These are phyloP conservation scores for Decorospora gaudefroyi DNA, from an alignment of 2,329 filamentous ascomycete genomes.

Conservation along the genomic window DNA sequence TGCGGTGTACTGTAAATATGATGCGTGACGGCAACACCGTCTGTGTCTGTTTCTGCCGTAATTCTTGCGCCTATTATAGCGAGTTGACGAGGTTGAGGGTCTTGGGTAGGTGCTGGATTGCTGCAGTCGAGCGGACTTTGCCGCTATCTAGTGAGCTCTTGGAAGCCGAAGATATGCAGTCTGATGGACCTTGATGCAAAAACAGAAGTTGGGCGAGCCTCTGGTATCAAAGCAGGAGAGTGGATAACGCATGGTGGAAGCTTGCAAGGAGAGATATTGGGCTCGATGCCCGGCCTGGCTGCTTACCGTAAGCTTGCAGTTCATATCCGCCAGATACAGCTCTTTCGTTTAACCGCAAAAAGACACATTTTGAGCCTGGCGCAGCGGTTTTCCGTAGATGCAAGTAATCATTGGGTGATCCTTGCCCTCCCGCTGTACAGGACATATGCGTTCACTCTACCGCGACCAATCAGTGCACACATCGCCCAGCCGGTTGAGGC, in stretches of 20 bases:
- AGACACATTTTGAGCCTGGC: slow-evolving; percentile 1
- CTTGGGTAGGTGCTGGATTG: too few relatives aligned
- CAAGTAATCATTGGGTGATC: slow-evolving; percentile 9
- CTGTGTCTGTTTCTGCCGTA: too few relatives aligned
- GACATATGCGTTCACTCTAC: slow-evolving; percentile 18
- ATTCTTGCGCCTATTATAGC: neutral
- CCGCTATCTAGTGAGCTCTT: too few relatives aligned
- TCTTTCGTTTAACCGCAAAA: neutral
- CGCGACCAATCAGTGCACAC: slow-evolving; percentile 15
- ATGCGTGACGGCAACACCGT: neutral
- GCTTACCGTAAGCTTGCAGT: neutral
- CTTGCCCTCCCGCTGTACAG: slow-evolving; percentile 2
- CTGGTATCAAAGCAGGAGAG: neutral
- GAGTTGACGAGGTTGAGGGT: too few relatives aligned
- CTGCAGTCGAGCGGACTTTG: too few relatives aligned
- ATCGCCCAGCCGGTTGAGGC: slow-evolving; percentile 12
- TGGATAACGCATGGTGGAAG: neutral
- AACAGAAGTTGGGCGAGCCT: too few relatives aligned
- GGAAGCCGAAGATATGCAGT: too few relatives aligned
- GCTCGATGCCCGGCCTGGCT: neutral
- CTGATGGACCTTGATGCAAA: too few relatives aligned
- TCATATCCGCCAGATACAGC: neutral
- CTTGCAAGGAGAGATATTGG: neutral
- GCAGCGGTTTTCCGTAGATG: neutral
- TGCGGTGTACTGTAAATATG: slow-evolving; percentile 8